A percentile compares a stretch with the other conserved stretches of the same genome.
These are phyloP conservation scores for Hericium coralloides DNA, from an alignment of 768 basidiomycete genomes.

Conservation along the genomic window DNA sequence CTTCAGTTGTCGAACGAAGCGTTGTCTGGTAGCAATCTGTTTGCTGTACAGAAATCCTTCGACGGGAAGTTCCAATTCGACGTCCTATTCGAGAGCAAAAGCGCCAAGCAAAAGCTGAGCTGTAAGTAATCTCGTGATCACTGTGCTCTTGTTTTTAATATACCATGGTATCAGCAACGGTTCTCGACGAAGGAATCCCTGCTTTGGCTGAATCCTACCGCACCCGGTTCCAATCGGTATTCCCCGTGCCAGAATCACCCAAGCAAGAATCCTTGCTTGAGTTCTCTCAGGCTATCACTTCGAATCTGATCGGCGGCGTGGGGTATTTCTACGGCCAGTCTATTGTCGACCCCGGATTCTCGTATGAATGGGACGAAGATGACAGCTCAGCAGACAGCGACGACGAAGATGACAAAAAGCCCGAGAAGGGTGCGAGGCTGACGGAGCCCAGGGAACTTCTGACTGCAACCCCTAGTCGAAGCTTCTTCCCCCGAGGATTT, in stretches of 20 bases:
- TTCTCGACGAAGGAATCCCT: conserved; percentile 61
- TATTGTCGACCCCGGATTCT: conserved; percentile 76
- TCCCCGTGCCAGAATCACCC: conserved; percentile 58
- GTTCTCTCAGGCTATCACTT: conserved; percentile 85
- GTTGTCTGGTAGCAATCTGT: conserved; percentile 68
- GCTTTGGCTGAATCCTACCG: conserved; percentile 54
- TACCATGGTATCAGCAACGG: conserved; percentile 35
- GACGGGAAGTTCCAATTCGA: conserved; percentile 87
- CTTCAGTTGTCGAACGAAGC: conserved; percentile 72
- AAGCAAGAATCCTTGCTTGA: conserved; percentile 41
- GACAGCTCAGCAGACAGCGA: conserved; percentile 36
- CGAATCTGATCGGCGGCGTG: conserved; percentile 87
- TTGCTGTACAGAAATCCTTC: conserved; percentile 79
- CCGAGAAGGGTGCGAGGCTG: conserved; percentile 45
- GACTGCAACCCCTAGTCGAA: conserved; percentile 91
- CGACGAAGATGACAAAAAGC: conserved; percentile 32
- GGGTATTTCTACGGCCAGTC: conserved; percentile 93
- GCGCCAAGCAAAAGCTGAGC: conserved; percentile 52
- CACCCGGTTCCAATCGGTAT: conserved; percentile 55
- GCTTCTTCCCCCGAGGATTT: conserved; percentile 96
- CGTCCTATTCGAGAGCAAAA: conserved; percentile 75
- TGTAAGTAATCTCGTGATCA: conserved; percentile 32
- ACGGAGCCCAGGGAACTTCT: conserved; percentile 71
- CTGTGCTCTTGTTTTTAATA: neutral
- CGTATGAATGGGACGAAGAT: conserved; percentile 86